Evolutionary conservation across 768 basidiomycete genomes (phyloP).

Genomic region (Lentinula boryana): DNA sequence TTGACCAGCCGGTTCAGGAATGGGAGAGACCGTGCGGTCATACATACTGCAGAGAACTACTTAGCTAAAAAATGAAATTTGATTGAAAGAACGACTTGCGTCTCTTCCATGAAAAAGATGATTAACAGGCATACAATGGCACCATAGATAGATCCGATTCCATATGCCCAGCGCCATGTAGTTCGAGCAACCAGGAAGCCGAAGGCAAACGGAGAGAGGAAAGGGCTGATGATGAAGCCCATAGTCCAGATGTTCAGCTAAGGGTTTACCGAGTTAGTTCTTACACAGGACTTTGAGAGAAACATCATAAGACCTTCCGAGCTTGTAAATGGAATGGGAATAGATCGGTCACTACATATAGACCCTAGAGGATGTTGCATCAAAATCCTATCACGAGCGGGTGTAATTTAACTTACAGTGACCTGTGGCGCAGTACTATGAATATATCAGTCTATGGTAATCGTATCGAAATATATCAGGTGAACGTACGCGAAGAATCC

Average conservation of each 20-base stretch:
- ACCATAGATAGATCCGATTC: constrained; percentile 56
- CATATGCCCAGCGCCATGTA: constrained; percentile 63
- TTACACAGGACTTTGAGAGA: not conserved
- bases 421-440: constrained; percentile 55
- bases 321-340: constrained; percentile 69
- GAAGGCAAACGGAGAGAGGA: constrained; percentile 59
- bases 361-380: constrained; percentile 28
- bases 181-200: constrained; percentile 61
- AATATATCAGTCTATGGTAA: not conserved
- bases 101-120: constrained; percentile 58
- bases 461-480: not conserved
- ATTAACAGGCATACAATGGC: constrained; percentile 51
- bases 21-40: constrained; percentile 50
- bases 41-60: constrained; percentile 38
- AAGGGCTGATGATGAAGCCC: constrained; percentile 64
- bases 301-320: constrained; percentile 38
- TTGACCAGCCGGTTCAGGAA: constrained; percentile 34
- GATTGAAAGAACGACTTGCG: constrained; percentile 31
- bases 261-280: not conserved
- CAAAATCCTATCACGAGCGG: not conserved
- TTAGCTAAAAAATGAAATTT: not conserved
- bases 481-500: constrained; percentile 47
- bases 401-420: constrained; percentile 29
- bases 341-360: constrained; percentile 57
- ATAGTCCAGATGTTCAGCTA: constrained; percentile 70